Percentiles rank a stretch among this genome's conserved stretches.
These are phyloP conservation scores for Cantharellus cinnabarinus DNA, from an alignment of 768 basidiomycete species.

Conservation along the genomic window DNA sequence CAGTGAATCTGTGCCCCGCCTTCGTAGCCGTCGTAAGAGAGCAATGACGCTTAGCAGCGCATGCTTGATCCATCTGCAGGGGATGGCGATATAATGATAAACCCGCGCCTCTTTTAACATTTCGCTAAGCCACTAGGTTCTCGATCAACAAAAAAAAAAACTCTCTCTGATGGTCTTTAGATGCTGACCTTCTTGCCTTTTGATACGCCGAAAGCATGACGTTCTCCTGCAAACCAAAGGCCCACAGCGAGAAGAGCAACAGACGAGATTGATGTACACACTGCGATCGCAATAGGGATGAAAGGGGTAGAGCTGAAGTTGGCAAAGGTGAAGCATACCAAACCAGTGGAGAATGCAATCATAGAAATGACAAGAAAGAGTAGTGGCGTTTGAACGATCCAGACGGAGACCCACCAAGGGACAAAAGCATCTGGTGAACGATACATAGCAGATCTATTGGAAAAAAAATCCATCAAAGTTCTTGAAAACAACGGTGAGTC, in stretches of 20 bases:
- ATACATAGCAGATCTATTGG: constrained; percentile 5
- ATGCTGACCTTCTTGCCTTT: too few relatives aligned
- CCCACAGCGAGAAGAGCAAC: constrained; percentile 6
- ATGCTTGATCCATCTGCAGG: too few relatives aligned
- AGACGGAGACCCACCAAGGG: constrained; percentile 8
- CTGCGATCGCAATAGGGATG: background rate
- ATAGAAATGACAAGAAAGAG: constrained; percentile 7
- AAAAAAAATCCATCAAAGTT: too few relatives aligned
- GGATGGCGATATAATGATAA: too few relatives aligned
- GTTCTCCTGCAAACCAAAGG: constrained; percentile 6
- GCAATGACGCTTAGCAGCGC: too few relatives aligned
- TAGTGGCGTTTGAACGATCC: constrained; percentile 6
- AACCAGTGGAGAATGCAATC: constrained; percentile 6
- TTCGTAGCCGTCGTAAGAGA: too few relatives aligned
- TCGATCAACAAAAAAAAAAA: too few relatives aligned
- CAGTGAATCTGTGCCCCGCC: too few relatives aligned
- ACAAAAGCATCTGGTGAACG: constrained; percentile 5
- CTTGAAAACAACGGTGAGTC: too few relatives aligned
- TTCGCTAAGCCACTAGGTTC: too few relatives aligned
- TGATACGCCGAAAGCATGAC: background rate
- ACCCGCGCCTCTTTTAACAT: too few relatives aligned
- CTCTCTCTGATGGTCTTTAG: too few relatives aligned
- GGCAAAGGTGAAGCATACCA: constrained; percentile 6
- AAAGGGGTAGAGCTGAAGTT: background rate
- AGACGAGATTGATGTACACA: constrained; percentile 4